A percentile compares a stretch with the other conserved stretches of the same genome.
phyloP scores from a whole-genome alignment of 805 yeast genomes.

The Saturnispora silvae region DNA sequence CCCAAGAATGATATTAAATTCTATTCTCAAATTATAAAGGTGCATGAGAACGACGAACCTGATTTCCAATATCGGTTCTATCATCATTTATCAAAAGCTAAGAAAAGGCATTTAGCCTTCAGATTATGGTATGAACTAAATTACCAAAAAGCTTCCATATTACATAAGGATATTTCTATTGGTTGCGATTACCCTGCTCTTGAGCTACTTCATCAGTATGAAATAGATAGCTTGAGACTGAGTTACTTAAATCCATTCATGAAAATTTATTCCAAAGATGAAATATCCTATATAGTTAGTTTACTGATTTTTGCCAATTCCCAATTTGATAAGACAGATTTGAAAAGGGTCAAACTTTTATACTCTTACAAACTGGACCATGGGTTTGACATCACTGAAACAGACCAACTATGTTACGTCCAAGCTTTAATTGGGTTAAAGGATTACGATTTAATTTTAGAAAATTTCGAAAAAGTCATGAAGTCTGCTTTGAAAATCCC shows the following conservation, averaged over 20 bases:
- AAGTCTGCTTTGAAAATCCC: neutral
- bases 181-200: conserved; percentile 6
- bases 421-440: conserved; percentile 10
- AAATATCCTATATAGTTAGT: conserved; percentile 12
- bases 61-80: conserved; percentile 5
- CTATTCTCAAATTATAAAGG: conserved; percentile 2
- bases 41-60: conserved; percentile 7
- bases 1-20: conserved; percentile 5
- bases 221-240: conserved; percentile 10
- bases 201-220: conserved; percentile 7
- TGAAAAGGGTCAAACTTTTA: conserved; percentile 10
- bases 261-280: conserved; percentile 1
- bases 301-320: conserved; percentile 16
- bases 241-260: conserved; percentile 8
- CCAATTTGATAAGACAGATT: conserved; percentile 17
- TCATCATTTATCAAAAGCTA: conserved; percentile 6
- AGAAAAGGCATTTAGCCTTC: conserved; percentile 5
- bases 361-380: conserved; percentile 10
- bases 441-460: conserved; percentile 1
- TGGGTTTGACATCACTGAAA: conserved; percentile 4
- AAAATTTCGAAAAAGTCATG: conserved; percentile 3
- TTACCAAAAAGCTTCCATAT: conserved; percentile 3
- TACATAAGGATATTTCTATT: conserved; percentile 5
- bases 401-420: conserved; percentile 17
- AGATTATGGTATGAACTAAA: conserved; percentile 11